Base-by-base conservation (phyloP, 192 early-diverging fungal genomes). In the Glomus cerebriforme region DNA sequence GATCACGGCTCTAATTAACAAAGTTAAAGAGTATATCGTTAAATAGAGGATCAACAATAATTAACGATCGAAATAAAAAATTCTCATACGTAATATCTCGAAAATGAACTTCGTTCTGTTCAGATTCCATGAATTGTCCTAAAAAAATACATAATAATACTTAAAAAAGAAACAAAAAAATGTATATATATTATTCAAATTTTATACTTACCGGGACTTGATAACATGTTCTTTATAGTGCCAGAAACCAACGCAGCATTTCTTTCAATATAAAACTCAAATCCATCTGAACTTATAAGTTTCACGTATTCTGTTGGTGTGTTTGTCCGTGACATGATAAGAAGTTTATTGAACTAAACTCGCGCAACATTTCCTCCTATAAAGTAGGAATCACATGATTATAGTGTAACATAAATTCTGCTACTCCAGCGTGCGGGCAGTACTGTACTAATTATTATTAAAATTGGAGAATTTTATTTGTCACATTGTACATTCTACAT, bases 221-320 rank as follows among this genome's bases (percentile, higher is more conserved):
- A 93, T 2, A 99, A 88, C 96, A 99, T 97, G 83, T 96, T 98
- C 75, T 92, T 94, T 70, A 99, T 93, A 17, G 98, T 97, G 1
- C 96, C 95, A 9, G 96, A 96, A 22, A 92, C 90, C 87, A 95
- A 90, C 63, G 98, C 98, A 71, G 93, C 95, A 47, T 92, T 85
- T 24, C 94, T 90, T 82, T 94, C 91, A 26, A 99, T 91, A 45
- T 96, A 85, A 82, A 98, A 97, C 54, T 92, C 91, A 77, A 98
- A 97, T 0, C 92, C 92, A 84, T 99, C 98, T 75, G 92, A 87
- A 81, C 93, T 95, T 59, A 95, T 86, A 8, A 99, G 90, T 80
- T 94, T 95, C 37, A 95, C 93, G 35, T 92, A 88, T 45, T 92
- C 88, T 12, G 76, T 5, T 1, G 62, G 27, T 31, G 47, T 35